Percentiles rank a stretch among this genome's conserved stretches.
These are phyloP conservation scores for Vicia villosa DNA, from an alignment of 306 rosid genomes.

Conservation along the genomic window DNA sequence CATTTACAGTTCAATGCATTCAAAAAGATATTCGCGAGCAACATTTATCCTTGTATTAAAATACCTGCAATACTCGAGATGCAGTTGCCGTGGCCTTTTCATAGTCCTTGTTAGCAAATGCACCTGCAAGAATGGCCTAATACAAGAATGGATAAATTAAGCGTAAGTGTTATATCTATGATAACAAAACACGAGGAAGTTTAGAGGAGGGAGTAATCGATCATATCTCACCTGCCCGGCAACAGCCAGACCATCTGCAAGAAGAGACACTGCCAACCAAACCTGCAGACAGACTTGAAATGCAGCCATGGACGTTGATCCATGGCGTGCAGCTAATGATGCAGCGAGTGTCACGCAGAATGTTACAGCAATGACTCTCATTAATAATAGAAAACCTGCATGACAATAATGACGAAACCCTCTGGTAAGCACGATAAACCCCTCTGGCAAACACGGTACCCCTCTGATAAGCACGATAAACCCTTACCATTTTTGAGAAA, in stretches of 20 bases:
- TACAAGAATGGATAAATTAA: too few species aligned
- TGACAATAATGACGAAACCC: too few species aligned
- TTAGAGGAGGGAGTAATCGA: conserved; percentile 8
- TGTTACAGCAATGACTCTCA: conserved; percentile 94
- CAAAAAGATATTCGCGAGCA: not conserved
- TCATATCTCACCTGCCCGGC: conserved; percentile 84
- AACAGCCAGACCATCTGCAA: conserved; percentile 94
- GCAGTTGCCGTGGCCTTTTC: conserved; percentile 76
- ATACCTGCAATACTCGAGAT: conserved; percentile 83
- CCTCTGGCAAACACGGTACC: too few species aligned
- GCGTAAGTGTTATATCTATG: not conserved
- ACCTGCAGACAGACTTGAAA: conserved; percentile 94
- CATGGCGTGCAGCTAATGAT: conserved; percentile 87
- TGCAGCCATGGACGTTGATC: conserved; percentile 93
- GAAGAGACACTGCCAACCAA: conserved; percentile 94
- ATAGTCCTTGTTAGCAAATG: conserved; percentile 83
- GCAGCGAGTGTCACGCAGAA: conserved; percentile 94
- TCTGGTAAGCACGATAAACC: too few species aligned
- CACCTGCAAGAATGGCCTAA: conserved; percentile 85
- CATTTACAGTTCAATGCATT: conserved; percentile 9
- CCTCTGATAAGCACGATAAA: too few species aligned
- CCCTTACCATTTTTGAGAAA: conserved; percentile 71
- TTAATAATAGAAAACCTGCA: conserved; percentile 77
- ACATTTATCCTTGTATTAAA: not conserved
- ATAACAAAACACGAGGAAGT: not conserved